A percentile compares a stretch with the other conserved stretches of the same genome.
Conservation (phyloP, 129 eudicot species). For the Centaurea solstitialis region DNA sequence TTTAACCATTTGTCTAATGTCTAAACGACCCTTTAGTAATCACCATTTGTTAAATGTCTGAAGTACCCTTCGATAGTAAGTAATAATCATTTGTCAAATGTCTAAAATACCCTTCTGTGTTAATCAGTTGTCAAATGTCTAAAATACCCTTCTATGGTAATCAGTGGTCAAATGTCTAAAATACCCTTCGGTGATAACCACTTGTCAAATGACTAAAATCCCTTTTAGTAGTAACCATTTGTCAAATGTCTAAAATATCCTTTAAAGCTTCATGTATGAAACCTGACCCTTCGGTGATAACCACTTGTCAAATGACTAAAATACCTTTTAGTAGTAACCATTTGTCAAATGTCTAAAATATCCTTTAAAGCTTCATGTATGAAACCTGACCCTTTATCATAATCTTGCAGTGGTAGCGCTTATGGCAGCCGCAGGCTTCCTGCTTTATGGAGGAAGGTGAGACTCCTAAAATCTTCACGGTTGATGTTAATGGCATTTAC, state of each 20-base stretch:
- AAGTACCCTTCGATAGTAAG: not conserved
- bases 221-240: not conserved
- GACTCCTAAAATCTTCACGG: not conserved
- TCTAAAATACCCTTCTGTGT: not conserved
- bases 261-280: too few relatives aligned
- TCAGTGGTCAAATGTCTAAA: too few relatives aligned
- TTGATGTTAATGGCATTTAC: not conserved
- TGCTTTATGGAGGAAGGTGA: constrained; percentile 95
- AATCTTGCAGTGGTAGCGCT: constrained; percentile 70
- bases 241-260: too few relatives aligned
- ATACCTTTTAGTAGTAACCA: not conserved
- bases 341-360: not conserved
- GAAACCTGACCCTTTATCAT: not conserved
- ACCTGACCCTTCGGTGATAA: too few relatives aligned
- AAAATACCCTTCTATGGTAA: too few relatives aligned
- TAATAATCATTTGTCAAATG: not conserved
- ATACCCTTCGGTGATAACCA: not conserved
- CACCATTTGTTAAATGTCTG: not conserved
- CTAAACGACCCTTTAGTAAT: not conserved
- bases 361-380: not conserved
- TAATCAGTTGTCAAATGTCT: not conserved
- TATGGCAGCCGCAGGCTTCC: constrained; percentile 76
- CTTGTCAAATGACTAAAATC: not conserved
- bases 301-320: too few relatives aligned
- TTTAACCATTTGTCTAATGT: not conserved